These are phyloP conservation scores for Gynochthodes officinalis DNA, from an alignment of 257 asterid species.

Conservation along the genomic window DNA sequence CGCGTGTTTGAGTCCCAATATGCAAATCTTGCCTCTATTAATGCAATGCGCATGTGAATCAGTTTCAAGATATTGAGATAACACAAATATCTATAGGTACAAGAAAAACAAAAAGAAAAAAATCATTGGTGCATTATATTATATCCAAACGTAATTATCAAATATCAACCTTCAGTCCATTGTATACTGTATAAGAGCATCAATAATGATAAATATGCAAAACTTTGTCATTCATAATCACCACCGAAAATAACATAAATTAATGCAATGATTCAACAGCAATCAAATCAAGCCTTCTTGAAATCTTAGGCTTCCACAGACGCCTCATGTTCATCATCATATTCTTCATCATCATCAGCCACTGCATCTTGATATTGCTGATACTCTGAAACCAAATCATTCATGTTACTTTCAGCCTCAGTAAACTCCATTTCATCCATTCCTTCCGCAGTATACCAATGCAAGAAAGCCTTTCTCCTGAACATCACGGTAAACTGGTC, in stretches of 20 bases:
- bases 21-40: no score
- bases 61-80: no score
- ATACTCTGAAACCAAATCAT: constrained; percentile 70
- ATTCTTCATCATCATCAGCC: constrained; percentile 50
- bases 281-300: background rate
- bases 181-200: background rate
- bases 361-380: constrained; percentile 76
- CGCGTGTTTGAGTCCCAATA: no score
- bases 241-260: background rate
- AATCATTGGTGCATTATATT: background rate
- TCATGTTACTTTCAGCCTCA: constrained; percentile 72
- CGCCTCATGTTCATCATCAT: constrained; percentile 39
- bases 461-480: constrained; percentile 65
- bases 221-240: constrained; percentile 3
- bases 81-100: background rate
- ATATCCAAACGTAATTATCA: no score
- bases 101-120: background rate
- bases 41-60: no score
- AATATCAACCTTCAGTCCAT: background rate
- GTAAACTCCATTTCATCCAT: constrained; percentile 82
- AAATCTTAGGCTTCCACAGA: constrained; percentile 15
- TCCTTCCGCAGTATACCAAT: constrained; percentile 70
- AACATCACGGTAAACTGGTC: constrained; percentile 78
- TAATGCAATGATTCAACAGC: constrained; percentile 1
- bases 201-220: background rate